Percentiles rank a stretch among this genome's conserved stretches.
Evolutionary conservation across 2,329 filamentous ascomycete genomes (phyloP).

Genomic region (Epichloe uncinata): DNA sequence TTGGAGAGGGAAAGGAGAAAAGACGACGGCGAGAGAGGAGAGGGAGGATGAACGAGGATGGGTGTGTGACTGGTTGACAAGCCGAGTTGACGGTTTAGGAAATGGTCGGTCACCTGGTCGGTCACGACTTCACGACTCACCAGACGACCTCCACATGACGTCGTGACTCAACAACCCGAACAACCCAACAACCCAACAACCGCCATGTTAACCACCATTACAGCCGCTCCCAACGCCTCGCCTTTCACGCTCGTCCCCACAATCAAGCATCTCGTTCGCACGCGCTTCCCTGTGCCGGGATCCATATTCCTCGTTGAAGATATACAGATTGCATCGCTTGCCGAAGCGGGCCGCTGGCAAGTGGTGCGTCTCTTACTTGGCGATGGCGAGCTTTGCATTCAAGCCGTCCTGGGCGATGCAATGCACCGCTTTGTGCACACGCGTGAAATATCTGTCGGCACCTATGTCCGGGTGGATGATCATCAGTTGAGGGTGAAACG

Average conservation of each 20-base stretch:
- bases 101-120: too few species aligned
- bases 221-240: constrained; percentile 10
- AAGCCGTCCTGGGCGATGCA: constrained; percentile 32
- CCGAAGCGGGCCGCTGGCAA: constrained; percentile 25
- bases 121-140: too few species aligned
- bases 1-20: background rate
- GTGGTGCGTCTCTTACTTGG: constrained; percentile 35
- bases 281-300: constrained; percentile 31
- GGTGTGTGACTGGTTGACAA: too few species aligned
- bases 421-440: constrained; percentile 35
- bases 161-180: background rate
- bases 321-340: constrained; percentile 24
- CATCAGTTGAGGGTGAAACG: constrained; percentile 23
- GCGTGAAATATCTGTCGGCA: constrained; percentile 32
- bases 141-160: too few species aligned
- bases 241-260: constrained; percentile 23
- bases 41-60: background rate
- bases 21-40: background rate
- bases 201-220: constrained; percentile 11
- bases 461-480: constrained; percentile 32
- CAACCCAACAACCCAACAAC: background rate
- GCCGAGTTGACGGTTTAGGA: too few species aligned
- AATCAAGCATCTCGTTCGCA: constrained; percentile 35
- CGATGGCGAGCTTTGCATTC: constrained; percentile 41
- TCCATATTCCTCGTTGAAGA: constrained; percentile 38